These are phyloP conservation scores for Cladosporium phlei DNA, from an alignment of 2,329 filamentous ascomycete genomes.

Conservation along the genomic window DNA sequence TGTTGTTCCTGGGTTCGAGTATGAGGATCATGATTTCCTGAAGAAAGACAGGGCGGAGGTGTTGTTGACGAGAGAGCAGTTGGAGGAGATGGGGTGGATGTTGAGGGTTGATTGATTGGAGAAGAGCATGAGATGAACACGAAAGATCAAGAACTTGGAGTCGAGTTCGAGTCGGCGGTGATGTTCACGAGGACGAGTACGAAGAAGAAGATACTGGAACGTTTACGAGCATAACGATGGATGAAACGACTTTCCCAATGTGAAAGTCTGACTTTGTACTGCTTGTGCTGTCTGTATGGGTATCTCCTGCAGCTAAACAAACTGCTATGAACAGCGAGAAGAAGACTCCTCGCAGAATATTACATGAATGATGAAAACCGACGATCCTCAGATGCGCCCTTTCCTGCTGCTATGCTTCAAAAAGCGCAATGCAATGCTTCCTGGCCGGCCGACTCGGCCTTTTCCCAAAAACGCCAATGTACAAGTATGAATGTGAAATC, in stretches of 20 bases:
- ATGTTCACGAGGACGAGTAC: not conserved
- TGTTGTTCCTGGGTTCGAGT: slow-evolving; percentile 65
- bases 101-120: slow-evolving; percentile 27
- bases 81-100: slow-evolving; percentile 44
- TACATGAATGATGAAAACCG: not conserved
- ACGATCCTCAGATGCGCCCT: not conserved
- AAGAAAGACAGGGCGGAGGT: slow-evolving; percentile 45
- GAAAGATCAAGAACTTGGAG: too few relatives aligned
- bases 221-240: not conserved
- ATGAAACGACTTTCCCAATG: not conserved
- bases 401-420: slow-evolving; percentile 2
- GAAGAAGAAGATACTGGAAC: not conserved
- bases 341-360: too few relatives aligned
- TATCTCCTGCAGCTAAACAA: slow-evolving; percentile 1
- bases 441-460: not conserved
- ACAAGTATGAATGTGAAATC: not conserved
- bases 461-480: not conserved
- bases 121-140: too few relatives aligned
- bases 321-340: not conserved
- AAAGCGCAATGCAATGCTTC: not conserved
- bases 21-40: slow-evolving; percentile 63
- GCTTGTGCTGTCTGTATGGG: slow-evolving; percentile 4
- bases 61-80: slow-evolving; percentile 50
- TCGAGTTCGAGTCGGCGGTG: not conserved
- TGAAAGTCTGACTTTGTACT: not conserved